These are phyloP conservation scores for Kwoniella botswanensis DNA, from an alignment of 768 basidiomycete species.

Conservation along the genomic window DNA sequence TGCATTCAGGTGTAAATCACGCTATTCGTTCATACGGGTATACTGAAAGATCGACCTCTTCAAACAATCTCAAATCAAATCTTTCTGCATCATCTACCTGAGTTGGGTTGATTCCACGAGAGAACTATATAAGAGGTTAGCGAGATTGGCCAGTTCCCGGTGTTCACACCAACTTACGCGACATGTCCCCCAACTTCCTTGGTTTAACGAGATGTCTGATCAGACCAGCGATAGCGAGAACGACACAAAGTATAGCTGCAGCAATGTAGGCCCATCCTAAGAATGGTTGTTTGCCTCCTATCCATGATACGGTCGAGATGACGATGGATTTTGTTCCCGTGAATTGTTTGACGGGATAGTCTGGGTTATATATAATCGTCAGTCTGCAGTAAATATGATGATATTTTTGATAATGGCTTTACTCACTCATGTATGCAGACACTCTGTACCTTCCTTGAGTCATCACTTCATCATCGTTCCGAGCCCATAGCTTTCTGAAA, in stretches of 20 bases:
- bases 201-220: slow-evolving; percentile 90
- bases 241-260: slow-evolving; percentile 80
- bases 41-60: not conserved
- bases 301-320: slow-evolving; percentile 97
- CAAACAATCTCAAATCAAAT: not conserved
- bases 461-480: slow-evolving; percentile 81
- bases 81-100: slow-evolving; percentile 2
- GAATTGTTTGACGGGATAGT: slow-evolving; percentile 89
- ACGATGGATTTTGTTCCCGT: slow-evolving; percentile 96
- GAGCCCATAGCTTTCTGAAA: slow-evolving; percentile 90
- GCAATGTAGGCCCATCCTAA: slow-evolving; percentile 98
- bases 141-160: not conserved
- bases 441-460: slow-evolving; percentile 75
- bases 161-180: slow-evolving; percentile 41
- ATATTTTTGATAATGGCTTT: not conserved
- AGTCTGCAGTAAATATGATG: not conserved
- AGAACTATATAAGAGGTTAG: slow-evolving; percentile 40
- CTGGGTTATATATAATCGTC: slow-evolving; percentile 60
- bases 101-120: slow-evolving; percentile 55
- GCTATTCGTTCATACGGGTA: slow-evolving; percentile 3
- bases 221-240: slow-evolving; percentile 86
- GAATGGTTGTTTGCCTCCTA: slow-evolving; percentile 98
- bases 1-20: not conserved
- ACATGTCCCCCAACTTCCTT: slow-evolving; percentile 62
- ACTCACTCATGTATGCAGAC: slow-evolving; percentile 77